phyloP scores from a whole-genome alignment of 2,329 filamentous ascomycete genomes.

The Rhynchosporium agropyri region DNA sequence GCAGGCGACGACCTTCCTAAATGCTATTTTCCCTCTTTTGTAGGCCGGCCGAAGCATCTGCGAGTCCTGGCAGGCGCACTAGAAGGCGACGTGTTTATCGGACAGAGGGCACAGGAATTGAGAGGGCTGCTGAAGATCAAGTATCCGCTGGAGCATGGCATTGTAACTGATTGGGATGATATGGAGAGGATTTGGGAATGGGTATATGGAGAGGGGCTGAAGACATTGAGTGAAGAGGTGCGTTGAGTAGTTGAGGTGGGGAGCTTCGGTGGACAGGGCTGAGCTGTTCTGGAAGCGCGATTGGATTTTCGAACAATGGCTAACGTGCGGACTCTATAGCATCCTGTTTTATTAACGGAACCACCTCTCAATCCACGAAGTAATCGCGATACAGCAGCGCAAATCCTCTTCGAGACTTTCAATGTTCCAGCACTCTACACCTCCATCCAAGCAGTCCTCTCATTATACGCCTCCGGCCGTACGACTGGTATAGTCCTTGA shows the following conservation, averaged over 20 bases:
- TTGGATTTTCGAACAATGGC: not conserved
- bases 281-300: not conserved
- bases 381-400: slow-evolving; percentile 94
- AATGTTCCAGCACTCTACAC: slow-evolving; percentile 96
- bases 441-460: slow-evolving; percentile 95
- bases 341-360: slow-evolving; percentile 94
- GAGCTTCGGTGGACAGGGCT: not conserved
- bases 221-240: slow-evolving; percentile 96
- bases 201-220: slow-evolving; percentile 93
- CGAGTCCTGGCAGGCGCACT: slow-evolving; percentile 94
- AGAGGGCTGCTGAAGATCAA: slow-evolving; percentile 92
- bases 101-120: slow-evolving; percentile 83
- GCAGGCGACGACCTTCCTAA: slow-evolving; percentile 95
- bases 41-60: slow-evolving; percentile 92
- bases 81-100: slow-evolving; percentile 97
- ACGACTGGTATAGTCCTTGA: slow-evolving; percentile 97
- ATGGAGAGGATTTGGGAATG: slow-evolving; percentile 99
- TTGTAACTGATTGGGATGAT: slow-evolving; percentile 99
- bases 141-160: slow-evolving; percentile 95
- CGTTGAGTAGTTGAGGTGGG: slow-evolving; percentile 35
- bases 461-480: slow-evolving; percentile 91
- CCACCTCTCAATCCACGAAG: slow-evolving; percentile 92
- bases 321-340: slow-evolving; percentile 51
- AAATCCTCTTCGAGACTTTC: slow-evolving; percentile 98
- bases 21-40: slow-evolving; percentile 96